A percentile compares a stretch with the other conserved stretches of the same genome.
Evolutionary conservation across 176 grass and related monocot species (phyloP).

Genomic region (Paspalum notatum): DNA sequence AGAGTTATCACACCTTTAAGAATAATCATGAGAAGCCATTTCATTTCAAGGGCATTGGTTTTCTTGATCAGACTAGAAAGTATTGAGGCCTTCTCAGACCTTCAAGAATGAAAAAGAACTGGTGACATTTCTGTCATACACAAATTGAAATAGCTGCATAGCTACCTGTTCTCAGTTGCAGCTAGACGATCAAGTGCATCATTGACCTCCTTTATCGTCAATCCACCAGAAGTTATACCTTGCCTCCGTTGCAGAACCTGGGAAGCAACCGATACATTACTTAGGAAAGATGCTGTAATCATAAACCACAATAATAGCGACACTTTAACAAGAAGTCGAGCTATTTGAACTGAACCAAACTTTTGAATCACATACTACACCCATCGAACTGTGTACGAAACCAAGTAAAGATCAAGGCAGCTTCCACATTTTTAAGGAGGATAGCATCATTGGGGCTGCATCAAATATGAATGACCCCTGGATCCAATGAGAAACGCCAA

Average conservation of each 20-base stretch:
- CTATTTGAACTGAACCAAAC: conserved; percentile 16
- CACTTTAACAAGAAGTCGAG: conserved; percentile 6
- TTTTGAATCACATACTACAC: not conserved
- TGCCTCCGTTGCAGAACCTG: conserved; percentile 91
- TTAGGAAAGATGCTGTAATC: not conserved
- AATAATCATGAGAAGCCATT: conserved; percentile 99
- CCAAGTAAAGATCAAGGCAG: not conserved
- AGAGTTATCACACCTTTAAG: conserved; percentile 67
- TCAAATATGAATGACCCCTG: not conserved
- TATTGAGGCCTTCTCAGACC: conserved; percentile 77
- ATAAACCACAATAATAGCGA: not conserved
- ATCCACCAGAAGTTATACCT: conserved; percentile 72
- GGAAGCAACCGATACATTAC: conserved; percentile 17
- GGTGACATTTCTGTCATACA: conserved; percentile 28
- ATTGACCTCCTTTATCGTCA: conserved; percentile 92
- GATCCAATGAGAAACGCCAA: not conserved
- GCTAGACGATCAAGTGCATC: conserved; percentile 78
- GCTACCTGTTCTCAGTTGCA: conserved; percentile 80
- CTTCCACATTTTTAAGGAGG: not conserved
- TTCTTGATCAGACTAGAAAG: conserved; percentile 86
- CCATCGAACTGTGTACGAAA: not conserved
- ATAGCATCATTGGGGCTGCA: not conserved
- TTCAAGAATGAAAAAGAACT: conserved; percentile 42
- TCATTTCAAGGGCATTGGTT: conserved; percentile 94
- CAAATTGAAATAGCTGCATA: conserved; percentile 33